Evolutionary conservation across 352 stramenopile genomes (phyloP), one percentile per base, ranked within the genome.

Genomic region (Phytophthora vignae): DNA sequence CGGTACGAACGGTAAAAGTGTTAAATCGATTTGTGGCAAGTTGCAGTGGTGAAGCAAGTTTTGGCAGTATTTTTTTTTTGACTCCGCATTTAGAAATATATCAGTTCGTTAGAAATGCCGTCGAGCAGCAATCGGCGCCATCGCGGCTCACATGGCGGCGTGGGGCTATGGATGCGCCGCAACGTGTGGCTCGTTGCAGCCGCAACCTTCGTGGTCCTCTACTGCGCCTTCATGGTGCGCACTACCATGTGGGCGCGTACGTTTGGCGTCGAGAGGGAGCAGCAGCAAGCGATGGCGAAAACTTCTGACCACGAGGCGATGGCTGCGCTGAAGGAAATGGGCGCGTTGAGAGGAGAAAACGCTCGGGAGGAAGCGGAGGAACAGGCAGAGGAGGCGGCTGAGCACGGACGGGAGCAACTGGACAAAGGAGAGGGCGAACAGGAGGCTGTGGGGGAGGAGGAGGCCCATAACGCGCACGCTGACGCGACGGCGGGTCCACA

Each of bases 191-290:
- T 79, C 7, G 67, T 74, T 31, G 46, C 58, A 4, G 69, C 77
- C 1, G 64, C 25, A 3, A 61, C 64, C 11, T 66, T 87, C 1
- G 49, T 87, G 31, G 22, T 78, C 11, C 53, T 82, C 36, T 87
- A 87, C 64, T 70, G 76, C 53, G 17, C 77, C 49, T 78, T 87
- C 48, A 60, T 85, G 40, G 57, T 83, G 42, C 66, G 75, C 42
- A 79, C 72, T 25, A 73, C 68, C 27, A 71, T 76, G 64, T 78
- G 69, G 73, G 57, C 57, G 54, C 73, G 60, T 33, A 42, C 53
- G 14, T 74, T 74, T n/a, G 55, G 40, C 27, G 48, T 46, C 2
- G 42, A 65, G 12, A 29, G 56, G 40, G 46, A 49, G 19, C 64
- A 74, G n/a, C 64, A 74, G 55, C 11, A 50, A 10, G 29, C 12